phyloP scores from a whole-genome alignment of 768 basidiomycete genomes.

The Imleria badia region DNA sequence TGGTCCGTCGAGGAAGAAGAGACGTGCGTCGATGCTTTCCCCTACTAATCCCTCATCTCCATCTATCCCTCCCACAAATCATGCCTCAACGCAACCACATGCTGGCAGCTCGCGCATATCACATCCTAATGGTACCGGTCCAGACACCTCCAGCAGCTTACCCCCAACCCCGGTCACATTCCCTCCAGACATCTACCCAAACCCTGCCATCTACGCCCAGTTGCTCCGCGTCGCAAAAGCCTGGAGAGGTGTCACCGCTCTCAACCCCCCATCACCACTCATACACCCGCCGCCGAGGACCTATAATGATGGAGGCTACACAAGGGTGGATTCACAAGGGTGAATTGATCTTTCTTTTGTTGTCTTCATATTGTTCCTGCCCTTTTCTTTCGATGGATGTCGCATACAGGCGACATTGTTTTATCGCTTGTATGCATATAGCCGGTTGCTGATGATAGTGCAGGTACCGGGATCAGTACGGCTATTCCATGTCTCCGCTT shows the following conservation, averaged over 20 bases:
- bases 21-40: slow-evolving; percentile 38
- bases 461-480: slow-evolving; percentile 30
- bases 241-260: slow-evolving; percentile 70
- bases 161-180: slow-evolving; percentile 38
- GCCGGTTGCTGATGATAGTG: slow-evolving; percentile 16
- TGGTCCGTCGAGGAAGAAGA: slow-evolving; percentile 36
- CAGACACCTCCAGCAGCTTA: slow-evolving; percentile 7
- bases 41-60: slow-evolving; percentile 21
- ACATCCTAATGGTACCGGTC: slow-evolving; percentile 6
- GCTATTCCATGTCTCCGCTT: slow-evolving; percentile 29
- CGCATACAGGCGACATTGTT: slow-evolving; percentile 16
- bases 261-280: slow-evolving; percentile 32
- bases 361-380: neutral
- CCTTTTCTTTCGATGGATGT: slow-evolving; percentile 3
- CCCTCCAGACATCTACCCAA: slow-evolving; percentile 28
- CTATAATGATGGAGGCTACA: slow-evolving; percentile 20
- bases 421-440: slow-evolving; percentile 9
- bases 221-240: slow-evolving; percentile 58
- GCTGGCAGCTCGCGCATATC: slow-evolving; percentile 20
- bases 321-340: slow-evolving; percentile 29
- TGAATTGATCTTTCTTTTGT: slow-evolving; percentile 16
- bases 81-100: slow-evolving; percentile 12
- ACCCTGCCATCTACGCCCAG: slow-evolving; percentile 43
- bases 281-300: slow-evolving; percentile 22
- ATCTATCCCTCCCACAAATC: slow-evolving; percentile 11